Conservation (phyloP, 495 filamentous ascomycete species). For the Chaetomium cochliodes region DNA sequence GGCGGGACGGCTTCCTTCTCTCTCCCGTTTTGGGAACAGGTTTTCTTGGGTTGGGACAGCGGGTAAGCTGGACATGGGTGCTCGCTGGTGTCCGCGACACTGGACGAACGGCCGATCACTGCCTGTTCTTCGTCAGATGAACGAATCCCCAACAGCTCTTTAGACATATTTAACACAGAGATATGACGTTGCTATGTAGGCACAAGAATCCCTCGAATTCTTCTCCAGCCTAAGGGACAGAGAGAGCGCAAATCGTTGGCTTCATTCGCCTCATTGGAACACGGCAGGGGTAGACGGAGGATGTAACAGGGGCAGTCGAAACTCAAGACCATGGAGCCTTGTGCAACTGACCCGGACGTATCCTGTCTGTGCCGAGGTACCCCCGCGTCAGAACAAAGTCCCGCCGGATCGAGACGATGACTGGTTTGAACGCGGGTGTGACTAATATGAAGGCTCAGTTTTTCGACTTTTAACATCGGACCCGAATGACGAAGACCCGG, state of each 20-base stretch:
- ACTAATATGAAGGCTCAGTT: not conserved
- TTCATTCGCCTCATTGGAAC: not conserved
- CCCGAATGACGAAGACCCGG: not conserved
- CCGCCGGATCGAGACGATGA: not conserved
- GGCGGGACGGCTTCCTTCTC: constrained; percentile 9
- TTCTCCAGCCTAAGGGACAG: not conserved
- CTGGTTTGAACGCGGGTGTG: not conserved
- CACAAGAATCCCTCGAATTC: not conserved
- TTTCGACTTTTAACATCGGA: not conserved
- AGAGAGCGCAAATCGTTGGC: not conserved
- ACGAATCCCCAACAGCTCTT: not conserved
- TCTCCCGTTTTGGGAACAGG: constrained; percentile 3
- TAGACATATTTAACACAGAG: not conserved
- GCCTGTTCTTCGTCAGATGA: not conserved
- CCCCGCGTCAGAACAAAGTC: not conserved
- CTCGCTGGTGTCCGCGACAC: not conserved
- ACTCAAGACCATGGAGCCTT: not conserved
- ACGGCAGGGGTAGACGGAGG: not conserved
- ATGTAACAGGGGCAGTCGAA: not conserved
- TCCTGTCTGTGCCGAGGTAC: constrained; percentile 10
- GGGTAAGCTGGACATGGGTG: constrained; percentile 1
- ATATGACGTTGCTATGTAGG: not conserved
- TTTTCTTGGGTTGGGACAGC: not conserved
- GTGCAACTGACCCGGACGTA: not conserved
- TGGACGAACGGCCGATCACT: not conserved